These are phyloP conservation scores for Cetradonia linearis DNA, from an alignment of 495 filamentous ascomycete species.

Conservation along the genomic window DNA sequence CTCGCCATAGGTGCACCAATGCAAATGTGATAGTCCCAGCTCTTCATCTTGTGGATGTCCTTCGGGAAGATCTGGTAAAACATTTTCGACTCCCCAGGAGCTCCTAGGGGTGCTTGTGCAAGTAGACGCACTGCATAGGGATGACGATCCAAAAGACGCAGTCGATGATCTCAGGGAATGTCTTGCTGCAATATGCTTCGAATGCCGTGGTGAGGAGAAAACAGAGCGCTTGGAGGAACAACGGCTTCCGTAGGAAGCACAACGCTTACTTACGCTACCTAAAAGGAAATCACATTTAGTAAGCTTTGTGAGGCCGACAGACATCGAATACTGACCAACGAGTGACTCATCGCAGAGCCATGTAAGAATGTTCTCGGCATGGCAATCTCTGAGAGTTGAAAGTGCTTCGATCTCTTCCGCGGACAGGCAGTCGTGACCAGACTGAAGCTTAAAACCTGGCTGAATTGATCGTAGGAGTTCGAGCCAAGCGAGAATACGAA, in stretches of 20 bases:
- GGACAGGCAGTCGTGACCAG: background rate
- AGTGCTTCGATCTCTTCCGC: conserved; percentile 2
- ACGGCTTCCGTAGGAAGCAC: too few relatives aligned
- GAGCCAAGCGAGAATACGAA: background rate
- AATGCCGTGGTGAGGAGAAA: background rate
- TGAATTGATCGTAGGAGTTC: background rate
- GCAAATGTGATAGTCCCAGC: conserved; percentile 3
- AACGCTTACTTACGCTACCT: background rate
- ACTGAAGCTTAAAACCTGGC: background rate
- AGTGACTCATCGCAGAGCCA: background rate
- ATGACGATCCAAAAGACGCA: background rate
- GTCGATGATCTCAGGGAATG: background rate
- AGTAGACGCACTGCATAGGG: background rate
- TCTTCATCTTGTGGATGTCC: background rate
- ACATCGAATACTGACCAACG: background rate
- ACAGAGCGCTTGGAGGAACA: background rate
- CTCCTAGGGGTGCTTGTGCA: background rate
- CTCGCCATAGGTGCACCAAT: background rate
- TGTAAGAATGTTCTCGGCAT: background rate
- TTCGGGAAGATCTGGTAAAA: background rate
- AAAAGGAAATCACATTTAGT: background rate
- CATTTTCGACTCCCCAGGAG: background rate
- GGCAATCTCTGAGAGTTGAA: background rate
- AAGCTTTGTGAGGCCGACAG: background rate
- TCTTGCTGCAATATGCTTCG: background rate